Evolutionary conservation across 495 filamentous ascomycete species (phyloP), one percentile per base, ranked within the genome.

Genomic region (Talaromyces trachyspermus): DNA sequence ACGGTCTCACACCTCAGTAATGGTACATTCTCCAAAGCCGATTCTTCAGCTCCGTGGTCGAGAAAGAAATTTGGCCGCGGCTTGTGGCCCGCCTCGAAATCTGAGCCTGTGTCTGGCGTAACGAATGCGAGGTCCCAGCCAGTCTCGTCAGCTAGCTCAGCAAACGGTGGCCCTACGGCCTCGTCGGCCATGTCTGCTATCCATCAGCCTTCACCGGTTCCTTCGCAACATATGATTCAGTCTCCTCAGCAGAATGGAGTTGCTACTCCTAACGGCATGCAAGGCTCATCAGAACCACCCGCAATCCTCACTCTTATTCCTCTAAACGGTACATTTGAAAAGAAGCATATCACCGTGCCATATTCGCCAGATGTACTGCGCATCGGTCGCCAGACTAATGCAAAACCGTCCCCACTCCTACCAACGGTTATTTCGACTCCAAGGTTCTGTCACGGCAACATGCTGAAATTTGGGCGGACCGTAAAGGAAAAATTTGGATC

Each of bases 391-490:
- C 92, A 98, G 68, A 98, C 92, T 11, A 98, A 98, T 63, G 83
- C 84, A 17, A 96, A 96, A 97, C 92, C 2, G 74, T 95, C 9
- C 92, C 92, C 0, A 92, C 89, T 0, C 78, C 86, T 2, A 63
- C 79, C 43, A 98, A 98, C 65, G 92, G 92, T 10, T 98, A 84
- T 59, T 98, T 98, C 58, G 92, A 98, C 63, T 95, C 89, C 14
- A 98, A 98, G 59, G 92, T 98, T 27, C 77, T 98, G 11, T 96
- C 91, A 26, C 75, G 92, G 49, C 90, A 95, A 63, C 92, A 98
- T 66, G 92, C 92, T 12, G 92, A 98, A 52, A 80, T 97, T 14
- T 98, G 88, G 88, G 91, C 91, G 18, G 89, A 96, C 43, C 76
- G 81, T 47, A 76, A 75, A 52, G 91, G 92, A 11, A 95, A 92